Evolutionary conservation across 192 early-diverging fungal genomes (phyloP), one percentile per base, ranked within the genome.

Genomic region (Lunasporangiospora selenospora): DNA sequence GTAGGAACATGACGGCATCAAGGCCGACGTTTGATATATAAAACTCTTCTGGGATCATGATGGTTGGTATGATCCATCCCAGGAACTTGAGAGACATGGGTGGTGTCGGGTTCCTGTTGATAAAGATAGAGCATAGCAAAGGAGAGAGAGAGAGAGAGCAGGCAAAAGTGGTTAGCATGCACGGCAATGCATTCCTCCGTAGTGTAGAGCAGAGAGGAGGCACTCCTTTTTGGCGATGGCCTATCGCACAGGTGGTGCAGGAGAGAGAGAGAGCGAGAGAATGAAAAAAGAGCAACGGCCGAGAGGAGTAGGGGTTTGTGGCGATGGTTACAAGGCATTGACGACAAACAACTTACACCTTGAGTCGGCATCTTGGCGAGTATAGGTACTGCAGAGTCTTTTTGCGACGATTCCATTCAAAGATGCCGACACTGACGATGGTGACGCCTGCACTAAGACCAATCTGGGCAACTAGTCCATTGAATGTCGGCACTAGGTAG

Each of bases 1-100:
- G 81, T 8, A 88, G 75, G 61, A 85, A 78, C 85, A 88, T 85
- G 27, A 81, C 79, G 0, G 87, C 83, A 34, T 88, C 87, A 6
- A 88, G 59, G 1, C 87, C 87, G 12, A 83, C 81, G 49, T 82
- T 76, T 32, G 58, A 63, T 24, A 85, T 59, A 61, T 78, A 85
- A 39, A 83, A 86, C 9, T 78, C 55, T 61, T 87, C 85, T 15
- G 75, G 46, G 15, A 85, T 52, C 21, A 44, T 51, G 21, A 81
- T 67, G 2, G 81, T 75, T 0, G 71, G 66, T 10, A 43, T 67
- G 18, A 88, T 58, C 83, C 84, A 88, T 2, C 77, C 65, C 26
- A 85, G 78, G 27, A 81, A 65, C 33, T 69, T 67, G 30, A 64
- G 50, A 4, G 84, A 76, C 55, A 83, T 67, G 40, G 67, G 76